Evolutionary conservation across 495 filamentous ascomycete genomes (phyloP).

Genomic region (Aspergillus kassunensis): DNA sequence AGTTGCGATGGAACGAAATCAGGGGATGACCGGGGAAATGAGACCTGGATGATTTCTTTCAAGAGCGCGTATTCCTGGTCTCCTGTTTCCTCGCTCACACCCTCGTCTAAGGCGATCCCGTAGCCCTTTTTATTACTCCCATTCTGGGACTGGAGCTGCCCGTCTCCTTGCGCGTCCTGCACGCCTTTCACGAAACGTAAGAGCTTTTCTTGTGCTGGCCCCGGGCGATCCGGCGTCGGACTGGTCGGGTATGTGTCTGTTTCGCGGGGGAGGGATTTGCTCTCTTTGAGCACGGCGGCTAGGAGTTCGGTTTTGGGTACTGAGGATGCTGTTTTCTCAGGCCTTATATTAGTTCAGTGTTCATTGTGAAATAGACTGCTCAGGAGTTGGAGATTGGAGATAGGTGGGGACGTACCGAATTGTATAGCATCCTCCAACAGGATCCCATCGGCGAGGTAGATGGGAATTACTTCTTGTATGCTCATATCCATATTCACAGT

Average conservation of each 20-base stretch:
- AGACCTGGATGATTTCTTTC: no score
- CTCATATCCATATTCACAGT: background rate
- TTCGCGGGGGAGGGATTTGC: slow-evolving; percentile 12
- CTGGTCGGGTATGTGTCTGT: background rate
- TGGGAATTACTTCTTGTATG: background rate
- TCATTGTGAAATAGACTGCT: no score
- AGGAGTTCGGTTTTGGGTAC: background rate
- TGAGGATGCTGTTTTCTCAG: background rate
- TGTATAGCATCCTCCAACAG: background rate
- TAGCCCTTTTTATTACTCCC: background rate
- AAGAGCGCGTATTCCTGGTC: no score
- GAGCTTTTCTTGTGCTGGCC: background rate
- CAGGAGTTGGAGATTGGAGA: no score
- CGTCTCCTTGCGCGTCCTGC: background rate
- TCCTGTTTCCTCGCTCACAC: no score
- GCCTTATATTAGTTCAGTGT: no score
- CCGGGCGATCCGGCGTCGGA: slow-evolving; percentile 7
- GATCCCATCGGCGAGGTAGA: slow-evolving; percentile 6
- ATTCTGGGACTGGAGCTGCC: background rate
- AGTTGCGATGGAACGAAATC: no score
- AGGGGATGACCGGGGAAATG: no score
- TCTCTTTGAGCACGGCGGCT: slow-evolving; percentile 7
- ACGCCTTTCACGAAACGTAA: background rate
- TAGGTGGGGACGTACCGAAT: background rate
- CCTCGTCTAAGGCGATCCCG: background rate